Evolutionary conservation across 257 asterid species (phyloP).

Genomic region (Leonotis leonurus): DNA sequence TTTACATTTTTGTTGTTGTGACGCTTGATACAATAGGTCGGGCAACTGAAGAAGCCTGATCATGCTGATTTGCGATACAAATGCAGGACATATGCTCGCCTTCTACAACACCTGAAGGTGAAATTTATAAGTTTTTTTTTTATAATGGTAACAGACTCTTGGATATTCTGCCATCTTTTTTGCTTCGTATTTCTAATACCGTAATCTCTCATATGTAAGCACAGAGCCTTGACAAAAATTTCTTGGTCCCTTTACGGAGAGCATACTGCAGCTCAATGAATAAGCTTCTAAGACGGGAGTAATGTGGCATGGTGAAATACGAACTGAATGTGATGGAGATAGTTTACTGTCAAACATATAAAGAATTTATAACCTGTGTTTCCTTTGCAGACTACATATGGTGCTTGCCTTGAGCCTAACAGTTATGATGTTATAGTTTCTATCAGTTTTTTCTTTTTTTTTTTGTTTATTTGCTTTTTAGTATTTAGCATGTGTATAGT

Average conservation of each 20-base stretch:
- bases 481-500: not conserved
- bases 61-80: slow-evolving; percentile 93
- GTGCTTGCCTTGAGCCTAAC: not conserved
- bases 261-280: slow-evolving; percentile 95
- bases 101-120: slow-evolving; percentile 93
- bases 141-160: slow-evolving; percentile 5
- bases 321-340: not conserved
- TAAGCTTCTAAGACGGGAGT: slow-evolving; percentile 82
- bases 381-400: not conserved
- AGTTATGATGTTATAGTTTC: not conserved
- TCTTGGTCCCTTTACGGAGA: slow-evolving; percentile 81
- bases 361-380: no score
- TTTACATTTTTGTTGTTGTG: not conserved
- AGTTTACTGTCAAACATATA: no score
- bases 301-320: not conserved
- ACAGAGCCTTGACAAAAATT: slow-evolving; percentile 86
- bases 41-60: slow-evolving; percentile 95
- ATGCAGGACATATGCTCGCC: slow-evolving; percentile 98
- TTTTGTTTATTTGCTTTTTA: not conserved
- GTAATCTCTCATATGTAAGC: slow-evolving; percentile 10
- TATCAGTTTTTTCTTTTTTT: not conserved
- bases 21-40: slow-evolving; percentile 54
- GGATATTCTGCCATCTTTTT: slow-evolving; percentile 2
- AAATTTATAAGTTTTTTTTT: slow-evolving; percentile 16
- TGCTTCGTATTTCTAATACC: slow-evolving; percentile 14